A percentile compares a stretch with the other conserved stretches of the same genome.
These are phyloP conservation scores for Coniella vitis DNA, from an alignment of 2,329 filamentous ascomycete genomes.

Conservation along the genomic window DNA sequence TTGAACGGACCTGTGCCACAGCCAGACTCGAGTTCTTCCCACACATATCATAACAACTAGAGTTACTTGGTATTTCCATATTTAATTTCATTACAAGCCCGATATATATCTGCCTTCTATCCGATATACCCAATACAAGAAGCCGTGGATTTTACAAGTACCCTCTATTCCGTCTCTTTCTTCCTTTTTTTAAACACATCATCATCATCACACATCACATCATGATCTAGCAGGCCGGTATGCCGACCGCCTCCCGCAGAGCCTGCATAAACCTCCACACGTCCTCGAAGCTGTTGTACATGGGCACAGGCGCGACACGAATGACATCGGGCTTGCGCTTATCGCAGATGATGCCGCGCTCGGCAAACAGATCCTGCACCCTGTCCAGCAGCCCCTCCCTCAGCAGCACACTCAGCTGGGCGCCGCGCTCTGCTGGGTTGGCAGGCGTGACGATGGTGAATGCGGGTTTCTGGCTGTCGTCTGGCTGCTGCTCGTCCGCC, in stretches of 20 bases:
- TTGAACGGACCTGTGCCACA: no score
- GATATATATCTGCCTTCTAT: no score
- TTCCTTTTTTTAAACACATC: no score
- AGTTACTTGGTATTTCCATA: no score
- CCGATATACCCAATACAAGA: no score
- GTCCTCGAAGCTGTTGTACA: constrained; percentile 78
- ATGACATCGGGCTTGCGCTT: constrained; percentile 83
- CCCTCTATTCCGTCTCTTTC: no score
- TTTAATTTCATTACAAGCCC: no score
- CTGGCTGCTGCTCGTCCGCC: constrained; percentile 24
- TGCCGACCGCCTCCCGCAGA: constrained; percentile 24
- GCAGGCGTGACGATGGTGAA: constrained; percentile 64
- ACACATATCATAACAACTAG: no score
- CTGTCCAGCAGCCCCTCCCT: constrained; percentile 62
- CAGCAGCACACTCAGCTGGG: constrained; percentile 71
- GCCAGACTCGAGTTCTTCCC: no score
- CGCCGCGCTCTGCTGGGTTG: constrained; percentile 61
- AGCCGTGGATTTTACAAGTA: no score
- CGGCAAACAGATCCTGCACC: constrained; percentile 57
- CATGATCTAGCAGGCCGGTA: background rate
- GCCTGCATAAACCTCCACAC: constrained; percentile 47
- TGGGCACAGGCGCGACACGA: constrained; percentile 71
- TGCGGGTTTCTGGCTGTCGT: constrained; percentile 26
- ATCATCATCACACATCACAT: background rate
- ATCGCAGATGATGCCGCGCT: constrained; percentile 68